Evolutionary conservation across 306 rosid species (phyloP).

Genomic region (Cucumis melo): DNA sequence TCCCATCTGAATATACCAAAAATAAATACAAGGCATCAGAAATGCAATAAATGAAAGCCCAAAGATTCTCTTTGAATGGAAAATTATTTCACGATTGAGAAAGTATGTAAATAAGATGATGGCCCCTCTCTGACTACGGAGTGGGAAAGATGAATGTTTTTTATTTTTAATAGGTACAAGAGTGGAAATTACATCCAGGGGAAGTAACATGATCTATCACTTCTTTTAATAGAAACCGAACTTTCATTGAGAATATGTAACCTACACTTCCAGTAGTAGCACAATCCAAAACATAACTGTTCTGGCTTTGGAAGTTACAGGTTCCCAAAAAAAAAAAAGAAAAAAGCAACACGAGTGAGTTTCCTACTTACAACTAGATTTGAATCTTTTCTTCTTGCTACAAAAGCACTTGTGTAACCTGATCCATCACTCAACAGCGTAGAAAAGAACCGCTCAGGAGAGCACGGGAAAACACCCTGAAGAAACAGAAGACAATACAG

Average conservation of each 20-base stretch:
- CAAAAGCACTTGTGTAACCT: constrained; percentile 47
- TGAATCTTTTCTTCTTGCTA: constrained; percentile 65
- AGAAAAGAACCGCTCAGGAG: constrained; percentile 69
- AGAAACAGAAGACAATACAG: constrained; percentile 5
- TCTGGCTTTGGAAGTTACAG: neutral
- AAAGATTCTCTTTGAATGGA: neutral
- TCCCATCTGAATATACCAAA: constrained; percentile 57
- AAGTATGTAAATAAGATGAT: neutral
- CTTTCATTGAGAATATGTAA: neutral
- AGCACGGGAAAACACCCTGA: constrained; percentile 73
- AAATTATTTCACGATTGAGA: neutral
- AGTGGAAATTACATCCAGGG: neutral
- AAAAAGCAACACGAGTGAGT: neutral
- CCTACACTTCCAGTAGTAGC: neutral
- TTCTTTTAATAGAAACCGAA: neutral
- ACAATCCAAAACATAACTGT: neutral
- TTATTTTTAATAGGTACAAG: no score
- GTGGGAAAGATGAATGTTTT: neutral
- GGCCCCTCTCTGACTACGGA: neutral
- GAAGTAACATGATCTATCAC: neutral
- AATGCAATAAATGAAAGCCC: neutral
- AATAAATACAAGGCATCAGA: neutral
- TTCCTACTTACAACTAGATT: constrained; percentile 66
- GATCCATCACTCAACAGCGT: constrained; percentile 54
- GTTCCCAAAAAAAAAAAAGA: neutral